Evolutionary conservation across 805 yeast genomes (phyloP), one percentile per base, ranked within the genome.

Genomic region (Blastobotrys parvus): DNA sequence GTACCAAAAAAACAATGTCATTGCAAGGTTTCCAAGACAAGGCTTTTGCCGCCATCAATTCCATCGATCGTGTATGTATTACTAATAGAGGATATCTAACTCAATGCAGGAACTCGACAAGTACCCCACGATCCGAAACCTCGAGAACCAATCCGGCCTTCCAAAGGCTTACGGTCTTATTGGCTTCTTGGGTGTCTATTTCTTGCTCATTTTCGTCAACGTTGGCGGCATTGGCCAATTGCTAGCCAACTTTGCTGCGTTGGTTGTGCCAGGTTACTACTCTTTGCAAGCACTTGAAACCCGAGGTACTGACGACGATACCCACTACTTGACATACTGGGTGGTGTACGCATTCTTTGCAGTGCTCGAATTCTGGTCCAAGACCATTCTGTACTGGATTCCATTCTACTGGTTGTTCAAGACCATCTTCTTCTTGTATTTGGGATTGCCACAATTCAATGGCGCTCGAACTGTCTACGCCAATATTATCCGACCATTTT

Each of bases 351-450:
- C 96, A 13, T 79, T 80, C 56, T 77, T 92, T 69, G 86, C 80
- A 63, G 89, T 92, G 42, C 62, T 87, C 57, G 99, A 92, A 70
- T 92, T 87, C 75, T 92, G 97, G 97, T 80, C 95, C 43, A 77
- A 79, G 58, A 82, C 96, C 30, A 82, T 92, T 56, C 72, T 90
- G 46, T 88, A 88, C 75, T 86, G 96, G 94, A 68, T 92, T 53
- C 98, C 99, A 58, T 88, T 92, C 62, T 92, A 92, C 75, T 92
- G 89, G 78, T 77, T 92, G 59, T 73, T 92, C 71, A 92, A 92
- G 78, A 85, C 96, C 41, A 55, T 86, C 41, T 78, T 84, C 66
- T 81, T 92, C 67, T 70, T 89, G 45, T 92, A 86, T 72, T 78
- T 90, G 58, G 87, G 92, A 44, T 72, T 88, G 43, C 97, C 98